Conservation (phyloP, 768 basidiomycete genomes). For the Boletus sp. region DNA sequence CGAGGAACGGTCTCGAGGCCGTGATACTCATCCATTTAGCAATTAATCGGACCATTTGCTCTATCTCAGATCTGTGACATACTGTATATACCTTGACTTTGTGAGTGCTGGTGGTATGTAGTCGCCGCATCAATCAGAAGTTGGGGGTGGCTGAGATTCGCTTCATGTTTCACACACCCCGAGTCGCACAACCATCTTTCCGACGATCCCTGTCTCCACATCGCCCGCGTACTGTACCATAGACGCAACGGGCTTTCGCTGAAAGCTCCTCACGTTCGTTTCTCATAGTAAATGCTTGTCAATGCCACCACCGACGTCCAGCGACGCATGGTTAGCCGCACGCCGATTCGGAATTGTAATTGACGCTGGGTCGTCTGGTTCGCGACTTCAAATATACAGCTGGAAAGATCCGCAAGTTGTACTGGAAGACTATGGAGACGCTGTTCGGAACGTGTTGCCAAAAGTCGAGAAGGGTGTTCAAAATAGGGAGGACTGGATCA, state of each 20-base stretch:
- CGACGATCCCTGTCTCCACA: neutral
- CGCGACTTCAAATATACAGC: slow-evolving; percentile 93
- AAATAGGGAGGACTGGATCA: slow-evolving; percentile 79
- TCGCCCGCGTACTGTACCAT: slow-evolving; percentile 4
- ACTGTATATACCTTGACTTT: neutral
- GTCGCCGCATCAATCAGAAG: neutral
- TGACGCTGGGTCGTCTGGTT: slow-evolving; percentile 98
- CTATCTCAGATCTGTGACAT: slow-evolving; percentile 6
- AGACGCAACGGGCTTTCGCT: slow-evolving; percentile 17
- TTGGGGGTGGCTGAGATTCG: slow-evolving; percentile 3
- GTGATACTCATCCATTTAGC: slow-evolving; percentile 1
- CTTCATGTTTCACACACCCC: neutral
- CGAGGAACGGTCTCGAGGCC: slow-evolving; percentile 19
- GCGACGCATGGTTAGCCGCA: slow-evolving; percentile 72
- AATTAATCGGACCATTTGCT: slow-evolving; percentile 7
- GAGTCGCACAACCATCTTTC: neutral
- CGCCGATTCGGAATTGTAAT: slow-evolving; percentile 93
- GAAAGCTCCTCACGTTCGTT: slow-evolving; percentile 24
- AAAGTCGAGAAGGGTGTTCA: slow-evolving; percentile 90
- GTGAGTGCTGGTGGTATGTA: neutral
- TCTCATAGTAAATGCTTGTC: slow-evolving; percentile 27
- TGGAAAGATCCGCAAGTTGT: slow-evolving; percentile 82
- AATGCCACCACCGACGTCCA: slow-evolving; percentile 76
- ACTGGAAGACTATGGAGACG: slow-evolving; percentile 48
- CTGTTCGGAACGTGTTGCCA: slow-evolving; percentile 60